Base-by-base conservation (phyloP, 1,284 basidiomycete species). In the Boletus subluridellus region DNA sequence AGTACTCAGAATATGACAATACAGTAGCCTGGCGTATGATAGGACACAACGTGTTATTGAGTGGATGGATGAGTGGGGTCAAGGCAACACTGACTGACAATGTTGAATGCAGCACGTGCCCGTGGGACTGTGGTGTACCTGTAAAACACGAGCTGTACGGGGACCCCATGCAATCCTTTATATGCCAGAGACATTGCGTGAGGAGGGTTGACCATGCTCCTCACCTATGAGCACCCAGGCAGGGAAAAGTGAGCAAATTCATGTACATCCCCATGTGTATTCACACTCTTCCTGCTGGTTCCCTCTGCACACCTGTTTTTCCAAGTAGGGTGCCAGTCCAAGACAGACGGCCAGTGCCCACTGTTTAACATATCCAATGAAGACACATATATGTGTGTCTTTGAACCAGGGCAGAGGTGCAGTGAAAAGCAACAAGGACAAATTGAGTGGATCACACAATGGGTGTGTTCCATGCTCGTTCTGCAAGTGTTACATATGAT, bases 1-100 rank as follows among this genome's bases (percentile, higher is more conserved):
- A 52, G 35, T 52, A 35, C 14, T 59, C 48, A 1, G 62, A 61
- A 37, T 48, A 28, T n/a, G 60, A 57, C 21, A 73, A 42, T 5
- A 70, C 52, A n/a, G 59, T 71, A 10, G 76, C 69, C 59, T 73
- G 74, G 55, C 69, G 73, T 48, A 75, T 65, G 39, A 77, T 60
- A 26, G 64, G 65, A 52, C 64, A 69, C 21, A 58, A 24, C 2
- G 66, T 59, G 5, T 69, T 69, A 7, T 63, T 67, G 44, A 59
- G 52, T 1, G 60, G 59, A 48, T 67, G 68, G 14, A 61, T 59
- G 15, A 57, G 52, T 4, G 60, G 55, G 21, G 54, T 54, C 7
- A 57, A 34, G 12, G 49, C 0, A 37, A 21, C 41, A 8, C 45
- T 48, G 1, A 4, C 38, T 5, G 58, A 47, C 2, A 64, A 58